A percentile compares a stretch with the other conserved stretches of the same genome.
Conservation (phyloP, 2,329 filamentous ascomycete genomes). For the Ciborinia camelliae region DNA sequence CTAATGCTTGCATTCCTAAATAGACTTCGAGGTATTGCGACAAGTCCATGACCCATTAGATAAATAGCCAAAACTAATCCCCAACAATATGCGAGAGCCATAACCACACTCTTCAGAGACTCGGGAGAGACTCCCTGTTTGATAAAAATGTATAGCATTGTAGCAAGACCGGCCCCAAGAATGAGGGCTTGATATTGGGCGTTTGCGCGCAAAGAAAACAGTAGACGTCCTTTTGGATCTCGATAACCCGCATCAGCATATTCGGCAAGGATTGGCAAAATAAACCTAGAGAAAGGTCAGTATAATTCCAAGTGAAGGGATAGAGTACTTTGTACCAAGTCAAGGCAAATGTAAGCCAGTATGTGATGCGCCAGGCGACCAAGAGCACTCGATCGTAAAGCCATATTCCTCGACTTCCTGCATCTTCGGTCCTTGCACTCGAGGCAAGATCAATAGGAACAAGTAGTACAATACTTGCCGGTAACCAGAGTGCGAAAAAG, state of each 20-base stretch:
- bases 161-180: constrained; percentile 65
- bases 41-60: constrained; percentile 94
- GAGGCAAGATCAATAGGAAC: constrained; percentile 96
- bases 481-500: constrained; percentile 92
- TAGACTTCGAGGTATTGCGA: constrained; percentile 80
- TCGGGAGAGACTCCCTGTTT: constrained; percentile 69
- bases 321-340: constrained; percentile 65
- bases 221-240: constrained; percentile 73
- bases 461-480: constrained; percentile 83
- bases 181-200: constrained; percentile 84
- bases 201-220: constrained; percentile 84
- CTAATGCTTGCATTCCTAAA: constrained; percentile 77
- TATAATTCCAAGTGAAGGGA: background rate
- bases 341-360: constrained; percentile 93
- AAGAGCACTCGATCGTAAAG: constrained; percentile 73
- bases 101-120: constrained; percentile 77
- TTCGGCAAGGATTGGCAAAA: constrained; percentile 88
- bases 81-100: constrained; percentile 95
- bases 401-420: constrained; percentile 77
- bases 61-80: constrained; percentile 89
- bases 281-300: constrained; percentile 56
- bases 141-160: constrained; percentile 78
- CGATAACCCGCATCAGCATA: constrained; percentile 93
- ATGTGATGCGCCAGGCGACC: constrained; percentile 90
- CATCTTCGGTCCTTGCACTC: constrained; percentile 69